Evolutionary conservation across 768 basidiomycete genomes (phyloP).

Genomic region (Trametes cinnabarina): DNA sequence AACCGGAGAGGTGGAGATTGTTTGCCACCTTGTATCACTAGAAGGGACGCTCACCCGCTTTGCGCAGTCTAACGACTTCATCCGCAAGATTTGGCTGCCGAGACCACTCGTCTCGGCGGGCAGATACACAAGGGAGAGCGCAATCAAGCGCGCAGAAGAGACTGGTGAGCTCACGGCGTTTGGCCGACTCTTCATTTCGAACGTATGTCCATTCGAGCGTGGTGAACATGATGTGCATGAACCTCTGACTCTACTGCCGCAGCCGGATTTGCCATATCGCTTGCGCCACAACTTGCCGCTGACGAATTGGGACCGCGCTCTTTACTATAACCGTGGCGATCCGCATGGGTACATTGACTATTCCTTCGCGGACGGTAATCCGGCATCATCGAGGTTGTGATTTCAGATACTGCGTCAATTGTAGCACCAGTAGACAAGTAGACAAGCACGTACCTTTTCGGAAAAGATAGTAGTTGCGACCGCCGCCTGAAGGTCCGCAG

Average conservation of each 20-base stretch:
- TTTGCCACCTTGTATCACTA: no score
- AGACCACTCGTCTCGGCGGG: conserved; percentile 18
- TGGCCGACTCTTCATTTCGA: conserved; percentile 27
- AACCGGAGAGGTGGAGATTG: conserved; percentile 12
- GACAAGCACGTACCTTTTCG: no score
- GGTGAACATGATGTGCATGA: background rate
- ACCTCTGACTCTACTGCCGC: background rate
- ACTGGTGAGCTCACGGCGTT: conserved; percentile 23
- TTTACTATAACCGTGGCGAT: conserved; percentile 4
- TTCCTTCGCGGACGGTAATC: no score
- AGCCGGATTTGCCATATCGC: conserved; percentile 4
- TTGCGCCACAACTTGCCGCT: conserved; percentile 14
- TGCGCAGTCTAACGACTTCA: conserved; percentile 15
- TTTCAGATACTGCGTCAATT: no score
- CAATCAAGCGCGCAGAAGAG: conserved; percentile 18
- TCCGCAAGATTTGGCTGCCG: conserved; percentile 21
- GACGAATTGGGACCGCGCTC: background rate
- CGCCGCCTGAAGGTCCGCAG: no score
- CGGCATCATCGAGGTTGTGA: no score
- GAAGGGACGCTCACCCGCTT: no score
- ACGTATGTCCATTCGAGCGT: conserved; percentile 22
- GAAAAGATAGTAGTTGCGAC: no score
- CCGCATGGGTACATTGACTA: conserved; percentile 21
- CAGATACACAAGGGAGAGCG: conserved; percentile 22
- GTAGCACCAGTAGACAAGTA: no score